Evolutionary conservation across 176 grass and related monocot genomes (phyloP).

Genomic region (Canna indica): DNA sequence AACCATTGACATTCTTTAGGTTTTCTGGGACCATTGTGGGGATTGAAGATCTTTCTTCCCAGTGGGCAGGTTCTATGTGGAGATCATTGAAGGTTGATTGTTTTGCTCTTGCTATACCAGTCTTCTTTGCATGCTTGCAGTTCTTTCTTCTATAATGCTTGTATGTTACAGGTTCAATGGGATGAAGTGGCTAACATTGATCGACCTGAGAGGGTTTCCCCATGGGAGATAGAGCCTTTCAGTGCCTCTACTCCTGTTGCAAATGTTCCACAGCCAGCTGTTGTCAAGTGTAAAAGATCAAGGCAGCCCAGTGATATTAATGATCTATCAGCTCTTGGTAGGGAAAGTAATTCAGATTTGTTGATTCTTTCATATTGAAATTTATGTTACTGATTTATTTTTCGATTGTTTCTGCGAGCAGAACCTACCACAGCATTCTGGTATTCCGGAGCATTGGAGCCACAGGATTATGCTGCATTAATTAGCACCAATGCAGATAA

Average conservation of each 20-base stretch:
- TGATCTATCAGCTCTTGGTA: neutral
- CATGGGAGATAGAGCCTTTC: conserved; percentile 66
- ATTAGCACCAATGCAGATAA: conserved; percentile 27
- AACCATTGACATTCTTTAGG: conserved; percentile 29
- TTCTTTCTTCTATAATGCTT: neutral
- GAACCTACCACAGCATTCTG: conserved; percentile 46
- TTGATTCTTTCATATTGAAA: neutral
- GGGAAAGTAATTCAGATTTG: neutral
- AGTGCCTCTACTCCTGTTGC: conserved; percentile 23
- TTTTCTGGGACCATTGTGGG: conserved; percentile 73
- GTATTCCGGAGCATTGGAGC: conserved; percentile 36
- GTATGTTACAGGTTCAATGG: conserved; percentile 53
- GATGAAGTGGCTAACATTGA: conserved; percentile 47
- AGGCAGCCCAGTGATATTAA: conserved; percentile 24
- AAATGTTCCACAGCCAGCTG: conserved; percentile 23
- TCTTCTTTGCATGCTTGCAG: neutral
- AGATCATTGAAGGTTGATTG: conserved; percentile 61
- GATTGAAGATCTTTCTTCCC: conserved; percentile 47
- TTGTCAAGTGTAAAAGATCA: conserved; percentile 44
- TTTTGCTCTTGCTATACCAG: neutral
- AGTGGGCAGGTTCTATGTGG: conserved; percentile 72
- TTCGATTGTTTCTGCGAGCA: conserved; percentile 9
- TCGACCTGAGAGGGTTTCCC: conserved; percentile 63
- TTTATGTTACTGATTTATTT: neutral
- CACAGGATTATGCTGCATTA: conserved; percentile 30